These are phyloP conservation scores for Parasitella parasitica DNA, from an alignment of 371 early-diverging fungal genomes.

Conservation along the genomic window DNA sequence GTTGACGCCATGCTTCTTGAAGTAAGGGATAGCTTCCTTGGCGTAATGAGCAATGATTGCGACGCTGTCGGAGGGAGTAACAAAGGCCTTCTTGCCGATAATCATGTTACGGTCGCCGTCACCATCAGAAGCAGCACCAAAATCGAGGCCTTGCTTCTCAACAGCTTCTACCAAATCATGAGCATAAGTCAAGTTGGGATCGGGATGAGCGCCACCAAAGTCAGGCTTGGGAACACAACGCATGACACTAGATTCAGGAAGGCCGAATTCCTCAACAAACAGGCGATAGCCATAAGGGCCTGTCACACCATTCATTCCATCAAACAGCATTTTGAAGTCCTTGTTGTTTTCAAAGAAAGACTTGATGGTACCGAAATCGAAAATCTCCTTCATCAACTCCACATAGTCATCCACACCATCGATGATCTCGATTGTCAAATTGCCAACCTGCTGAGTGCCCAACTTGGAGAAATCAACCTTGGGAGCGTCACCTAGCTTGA, in stretches of 20 bases:
- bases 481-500: constrained; percentile 70
- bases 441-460: constrained; percentile 59
- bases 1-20: constrained; percentile 77
- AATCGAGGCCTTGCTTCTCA: constrained; percentile 71
- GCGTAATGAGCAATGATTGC: constrained; percentile 95
- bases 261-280: constrained; percentile 88
- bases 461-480: constrained; percentile 77
- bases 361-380: constrained; percentile 85
- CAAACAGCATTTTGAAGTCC: constrained; percentile 87
- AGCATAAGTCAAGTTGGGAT: constrained; percentile 98
- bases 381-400: constrained; percentile 83
- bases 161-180: constrained; percentile 92
- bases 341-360: constrained; percentile 70
- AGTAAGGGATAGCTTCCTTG: constrained; percentile 85
- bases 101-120: constrained; percentile 98
- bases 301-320: constrained; percentile 97
- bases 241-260: constrained; percentile 80
- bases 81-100: constrained; percentile 89
- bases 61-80: constrained; percentile 96
- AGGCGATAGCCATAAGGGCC: constrained; percentile 90
- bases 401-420: constrained; percentile 92
- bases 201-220: constrained; percentile 96
- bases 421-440: constrained; percentile 80
- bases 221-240: constrained; percentile 82
- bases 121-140: constrained; percentile 96